Percentiles rank a stretch among this genome's conserved stretches.
These are phyloP conservation scores for Delitschia confertaspora DNA, from an alignment of 495 filamentous ascomycete species.

Conservation along the genomic window DNA sequence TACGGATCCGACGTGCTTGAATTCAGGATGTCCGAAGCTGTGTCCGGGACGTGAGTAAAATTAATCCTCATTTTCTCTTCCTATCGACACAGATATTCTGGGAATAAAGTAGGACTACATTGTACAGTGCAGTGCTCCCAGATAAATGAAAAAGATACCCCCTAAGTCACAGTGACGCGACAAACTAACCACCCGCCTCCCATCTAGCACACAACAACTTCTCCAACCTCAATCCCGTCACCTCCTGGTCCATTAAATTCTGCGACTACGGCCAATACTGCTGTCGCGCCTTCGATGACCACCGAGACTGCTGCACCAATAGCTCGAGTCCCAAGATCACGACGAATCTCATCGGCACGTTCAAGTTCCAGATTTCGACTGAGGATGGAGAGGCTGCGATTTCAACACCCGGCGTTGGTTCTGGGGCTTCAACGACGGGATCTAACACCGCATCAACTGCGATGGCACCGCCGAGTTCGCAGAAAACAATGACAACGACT, in stretches of 20 bases:
- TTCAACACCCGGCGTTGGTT: no score
- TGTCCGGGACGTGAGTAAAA: slow-evolving; percentile 16
- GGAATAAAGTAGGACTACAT: background rate
- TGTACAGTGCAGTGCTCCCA: background rate
- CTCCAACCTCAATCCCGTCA: slow-evolving; percentile 3
- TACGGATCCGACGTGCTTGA: slow-evolving; percentile 16
- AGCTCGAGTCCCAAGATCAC: slow-evolving; percentile 7
- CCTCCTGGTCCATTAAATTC: slow-evolving; percentile 16
- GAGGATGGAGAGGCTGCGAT: no score
- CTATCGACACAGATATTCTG: background rate
- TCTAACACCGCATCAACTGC: no score
- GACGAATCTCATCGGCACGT: slow-evolving; percentile 7
- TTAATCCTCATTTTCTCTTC: background rate
- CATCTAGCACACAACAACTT: slow-evolving; percentile 4
- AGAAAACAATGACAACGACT: no score
- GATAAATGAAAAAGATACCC: no score
- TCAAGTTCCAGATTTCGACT: slow-evolving; percentile 12
- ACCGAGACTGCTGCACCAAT: slow-evolving; percentile 15
- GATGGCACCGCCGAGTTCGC: no score
- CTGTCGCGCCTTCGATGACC: slow-evolving; percentile 14
- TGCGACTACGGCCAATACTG: slow-evolving; percentile 20
- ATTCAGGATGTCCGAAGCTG: slow-evolving; percentile 12
- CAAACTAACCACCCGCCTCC: background rate
- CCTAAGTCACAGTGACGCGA: no score
- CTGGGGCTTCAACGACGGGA: no score